Base-by-base conservation (phyloP, 768 basidiomycete species). In the Pholiota microspora region DNA sequence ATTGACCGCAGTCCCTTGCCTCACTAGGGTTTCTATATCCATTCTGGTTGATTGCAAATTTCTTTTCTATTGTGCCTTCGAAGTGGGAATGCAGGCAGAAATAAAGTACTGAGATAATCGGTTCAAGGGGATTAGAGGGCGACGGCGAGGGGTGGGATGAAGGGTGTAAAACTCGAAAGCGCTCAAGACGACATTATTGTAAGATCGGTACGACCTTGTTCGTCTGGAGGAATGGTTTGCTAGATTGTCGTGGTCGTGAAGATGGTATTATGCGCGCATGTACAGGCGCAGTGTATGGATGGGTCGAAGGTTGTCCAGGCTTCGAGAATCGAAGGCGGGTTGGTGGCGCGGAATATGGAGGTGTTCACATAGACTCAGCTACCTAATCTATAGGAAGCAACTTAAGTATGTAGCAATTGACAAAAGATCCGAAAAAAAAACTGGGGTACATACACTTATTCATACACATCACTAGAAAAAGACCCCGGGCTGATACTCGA, bases 1-100 rank as follows among this genome's bases (percentile, higher is more conserved):
- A 40, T 62, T 68, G 28, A 68, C 67, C 25, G 65, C 65, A 7
- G 42, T 63, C 13, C 59, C 63, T 46, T 68, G 56, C 28, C 51
- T 45, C 24, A 59, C 62, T 49, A 65, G 53, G 34, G 48, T 54
- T 18, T 38, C 45, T 10, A 59, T 18, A 18, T 49, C 36, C 42
- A 45, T 42, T 23, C 21, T 16, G 7, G 8, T 21, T 10, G 8
- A 24, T 42, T 12, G 9, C 18, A 10, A 21, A 10, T 23, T 16
- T 18, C 10, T 18, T n/a, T n/a, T n/a, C n/a, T n/a, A n/a, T 53
- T 46, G 35, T 27, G 18, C 35, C 51, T 29, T 25, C 15, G 29
- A 31, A 31, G 12, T 12, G 29, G 12, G 29, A 31, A 31, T 6
- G 12, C 7, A 31, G 29, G 29, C 6, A 12, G 29, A 12, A 12